Evolutionary conservation across 139 green algal species (phyloP).

Genomic region (Monoraphidium neglectum): DNA sequence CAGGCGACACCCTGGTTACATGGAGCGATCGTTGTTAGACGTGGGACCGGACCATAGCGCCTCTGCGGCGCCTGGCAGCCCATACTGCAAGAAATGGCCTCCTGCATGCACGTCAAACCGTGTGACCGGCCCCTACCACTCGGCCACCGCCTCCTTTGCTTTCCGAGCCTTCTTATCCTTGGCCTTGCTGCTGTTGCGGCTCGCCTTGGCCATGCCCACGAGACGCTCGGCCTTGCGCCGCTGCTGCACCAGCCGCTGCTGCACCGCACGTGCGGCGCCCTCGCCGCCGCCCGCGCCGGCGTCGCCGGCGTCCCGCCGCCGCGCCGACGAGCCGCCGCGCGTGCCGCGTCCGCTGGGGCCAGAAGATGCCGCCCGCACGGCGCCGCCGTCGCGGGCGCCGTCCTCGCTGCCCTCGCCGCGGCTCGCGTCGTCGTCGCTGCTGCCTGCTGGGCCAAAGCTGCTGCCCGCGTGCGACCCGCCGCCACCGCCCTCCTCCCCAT

Average conservation of each 20-base stretch:
- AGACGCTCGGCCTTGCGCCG: conserved; percentile 30
- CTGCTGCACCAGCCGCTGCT: conserved; percentile 42
- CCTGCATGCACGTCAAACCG: too few relatives aligned
- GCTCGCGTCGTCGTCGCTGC: neutral
- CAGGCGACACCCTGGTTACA: too few relatives aligned
- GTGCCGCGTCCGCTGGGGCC: neutral
- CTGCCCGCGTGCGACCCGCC: neutral
- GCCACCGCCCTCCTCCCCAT: conserved; percentile 1
- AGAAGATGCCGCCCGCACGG: neutral
- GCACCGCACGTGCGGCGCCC: conserved; percentile 18
- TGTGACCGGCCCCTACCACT: conserved; percentile 6
- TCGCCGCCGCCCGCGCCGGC: neutral
- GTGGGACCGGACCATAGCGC: too few relatives aligned
- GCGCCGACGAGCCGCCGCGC: neutral
- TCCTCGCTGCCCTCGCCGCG: neutral
- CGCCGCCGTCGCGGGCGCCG: neutral
- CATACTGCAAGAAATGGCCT: too few relatives aligned
- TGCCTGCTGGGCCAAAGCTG: neutral
- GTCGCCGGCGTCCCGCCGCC: neutral
- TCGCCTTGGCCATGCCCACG: conserved; percentile 6
- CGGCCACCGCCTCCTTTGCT: conserved; percentile 5
- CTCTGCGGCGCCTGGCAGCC: too few relatives aligned
- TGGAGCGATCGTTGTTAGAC: too few relatives aligned
- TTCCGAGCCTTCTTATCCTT: conserved; percentile 29
- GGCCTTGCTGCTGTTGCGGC: conserved; percentile 42